Percentiles rank a stretch among this genome's conserved stretches.
These are phyloP conservation scores for Nematocida homosporus DNA, from an alignment of 371 early-diverging fungal genomes.

Conservation along the genomic window DNA sequence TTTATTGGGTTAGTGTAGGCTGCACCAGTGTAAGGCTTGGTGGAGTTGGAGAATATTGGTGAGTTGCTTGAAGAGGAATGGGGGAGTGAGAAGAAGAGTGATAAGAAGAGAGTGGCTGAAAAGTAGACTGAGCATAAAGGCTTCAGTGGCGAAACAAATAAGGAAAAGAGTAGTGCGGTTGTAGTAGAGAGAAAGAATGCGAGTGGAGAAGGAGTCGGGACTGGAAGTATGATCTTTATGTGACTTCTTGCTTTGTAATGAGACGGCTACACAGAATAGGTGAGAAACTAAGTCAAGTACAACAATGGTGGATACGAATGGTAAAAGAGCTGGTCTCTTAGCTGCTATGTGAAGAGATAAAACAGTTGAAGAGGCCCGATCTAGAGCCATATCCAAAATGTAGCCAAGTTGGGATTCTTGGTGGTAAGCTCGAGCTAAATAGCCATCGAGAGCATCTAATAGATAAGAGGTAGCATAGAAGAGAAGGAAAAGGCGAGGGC, in stretches of 20 bases:
- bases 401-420: constrained; percentile 72
- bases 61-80: constrained; percentile 27
- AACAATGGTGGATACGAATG: neutral
- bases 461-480: constrained; percentile 77
- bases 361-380: constrained; percentile 54
- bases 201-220: neutral
- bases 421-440: constrained; percentile 78
- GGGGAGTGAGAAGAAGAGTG: neutral
- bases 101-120: neutral
- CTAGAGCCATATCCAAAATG: constrained; percentile 60
- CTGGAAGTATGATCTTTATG: constrained; percentile 12
- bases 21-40: constrained; percentile 5
- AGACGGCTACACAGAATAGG: constrained; percentile 12
- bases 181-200: constrained; percentile 45
- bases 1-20: too few species aligned
- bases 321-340: neutral
- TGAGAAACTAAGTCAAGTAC: constrained; percentile 36
- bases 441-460: constrained; percentile 87
- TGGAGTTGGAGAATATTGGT: constrained; percentile 35
- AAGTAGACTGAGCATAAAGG: constrained; percentile 29
- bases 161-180: neutral
- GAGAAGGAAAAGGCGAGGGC: constrained; percentile 37
- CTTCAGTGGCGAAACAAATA: constrained; percentile 1
- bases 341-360: constrained; percentile 15
- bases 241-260: constrained; percentile 6